A percentile compares a stretch with the other conserved stretches of the same genome.
phyloP scores from a whole-genome alignment of 306 rosid genomes.

The Rosa multiflora region DNA sequence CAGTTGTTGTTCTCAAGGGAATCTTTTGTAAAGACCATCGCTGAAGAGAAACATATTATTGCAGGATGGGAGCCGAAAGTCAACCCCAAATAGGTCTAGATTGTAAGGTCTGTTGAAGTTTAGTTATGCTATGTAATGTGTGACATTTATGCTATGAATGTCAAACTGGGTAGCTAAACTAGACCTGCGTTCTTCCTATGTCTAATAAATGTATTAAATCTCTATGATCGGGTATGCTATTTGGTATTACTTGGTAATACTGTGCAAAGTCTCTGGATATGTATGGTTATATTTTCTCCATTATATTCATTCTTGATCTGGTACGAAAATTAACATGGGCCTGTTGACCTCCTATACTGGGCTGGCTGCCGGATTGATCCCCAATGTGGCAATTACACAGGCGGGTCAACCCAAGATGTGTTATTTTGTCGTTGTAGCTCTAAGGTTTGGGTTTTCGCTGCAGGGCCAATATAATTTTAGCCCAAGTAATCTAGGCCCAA shows the following conservation, averaged over 20 bases:
- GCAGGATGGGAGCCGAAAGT: constrained; percentile 95
- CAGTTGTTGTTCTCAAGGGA: constrained; percentile 69
- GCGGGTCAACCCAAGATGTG: too few relatives aligned
- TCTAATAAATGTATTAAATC: constrained; percentile 10
- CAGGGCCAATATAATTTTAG: neutral
- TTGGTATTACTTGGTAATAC: neutral
- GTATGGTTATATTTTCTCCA: neutral
- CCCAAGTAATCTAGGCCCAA: neutral
- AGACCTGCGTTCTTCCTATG: neutral
- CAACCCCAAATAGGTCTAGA: constrained; percentile 49
- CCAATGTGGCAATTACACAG: neutral
- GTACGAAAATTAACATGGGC: neutral
- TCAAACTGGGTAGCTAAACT: constrained; percentile 14
- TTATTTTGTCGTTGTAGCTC: too few relatives aligned
- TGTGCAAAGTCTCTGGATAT: neutral
- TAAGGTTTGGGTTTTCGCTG: too few relatives aligned
- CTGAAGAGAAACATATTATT: constrained; percentile 52
- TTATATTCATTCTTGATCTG: neutral
- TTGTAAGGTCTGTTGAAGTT: constrained; percentile 21
- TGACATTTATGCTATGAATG: constrained; percentile 14
- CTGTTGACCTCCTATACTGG: neutral
- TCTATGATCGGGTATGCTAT: neutral
- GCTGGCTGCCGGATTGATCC: neutral
- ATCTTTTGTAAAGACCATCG: constrained; percentile 66
- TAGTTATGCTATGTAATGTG: constrained; percentile 26